Evolutionary conservation across 1,284 basidiomycete species (phyloP), one percentile per base, ranked within the genome.

Genomic region (Tylopilus sp.): DNA sequence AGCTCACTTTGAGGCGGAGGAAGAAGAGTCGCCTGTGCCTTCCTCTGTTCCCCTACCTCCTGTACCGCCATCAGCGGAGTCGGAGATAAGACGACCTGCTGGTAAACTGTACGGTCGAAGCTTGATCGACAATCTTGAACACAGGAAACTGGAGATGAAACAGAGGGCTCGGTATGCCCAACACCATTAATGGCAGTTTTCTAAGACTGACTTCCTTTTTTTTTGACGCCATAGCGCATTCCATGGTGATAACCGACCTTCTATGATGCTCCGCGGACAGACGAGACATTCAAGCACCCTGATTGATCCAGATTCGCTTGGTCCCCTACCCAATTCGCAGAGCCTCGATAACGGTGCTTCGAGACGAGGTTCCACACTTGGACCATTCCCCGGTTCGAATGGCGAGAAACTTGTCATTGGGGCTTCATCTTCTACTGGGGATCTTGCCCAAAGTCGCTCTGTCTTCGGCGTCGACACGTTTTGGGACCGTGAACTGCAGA

Each of bases 381-480:
- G 78, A 59, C 82, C 84, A 13, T 67, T 89, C 18, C 69, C 87
- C 18, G 77, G 77, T 51, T 79, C 86, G 55, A 76, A 75, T 19
- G 71, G 59, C 21, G 59, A 65, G 34, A 64, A 58, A 21, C 53
- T 60, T 21, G 53, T 59, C 29, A 53, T 63, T 42, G 61, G 63
- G 19, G 53, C 64, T 49, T 72, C 64, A 2, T 65, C 63, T 45
- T 64, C 65, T 21, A 53, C 52, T 9, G 59, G 62, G n/a, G 44
- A 59, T 48, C 45, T 69, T 21, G 63, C 72, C 2, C 72, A 69
- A 40, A 75, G 74, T 43, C 78, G 77, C 48, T 89, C 89, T 21
- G 88, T 90, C n/a, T 91, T 91, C 59, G 88, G 88, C 4, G 82
- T 85, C 6, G 88, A 91, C 64, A 87, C 82, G 3, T 59, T 92